Evolutionary conservation across 345 rosid species (phyloP), one percentile per base, ranked within the genome.

Genomic region (Pelargonium nanum): DNA sequence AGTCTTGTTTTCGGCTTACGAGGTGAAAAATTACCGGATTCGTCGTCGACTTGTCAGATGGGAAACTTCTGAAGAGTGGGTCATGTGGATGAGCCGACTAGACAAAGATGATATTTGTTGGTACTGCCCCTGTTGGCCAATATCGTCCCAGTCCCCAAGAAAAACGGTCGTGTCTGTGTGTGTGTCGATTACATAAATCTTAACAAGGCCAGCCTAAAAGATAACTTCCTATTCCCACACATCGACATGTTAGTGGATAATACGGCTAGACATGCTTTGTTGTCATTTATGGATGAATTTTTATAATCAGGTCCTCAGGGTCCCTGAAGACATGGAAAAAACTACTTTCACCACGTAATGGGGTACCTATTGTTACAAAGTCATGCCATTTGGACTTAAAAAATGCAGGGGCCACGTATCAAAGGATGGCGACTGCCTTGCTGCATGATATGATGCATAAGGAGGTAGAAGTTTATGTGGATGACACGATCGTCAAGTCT

Each of bases 391-490:
- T 19, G 26, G 53, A 2, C 19, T 63, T n/a, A 6, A 63, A 54
- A 25, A 63, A 63, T 28, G 24, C 24, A 1, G 59, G 28, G 24
- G 59, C 53, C 15, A 63, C 59, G 19, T 63, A 54, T 21, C 52
- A 54, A 22, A 17, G 40, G 5, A 34, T 34, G 6, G 34, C 34
- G 58, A 28, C 22, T 6, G 55, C 59, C 2, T 13, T 63, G 12
- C 54, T 63, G 7, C 30, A 63, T 22, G 21, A 63, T 54, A 63
- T 63, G 59, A 63, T 63, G 59, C 58, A 63, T 21, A 19, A 20
- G 15, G 59, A 63, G 15, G 17, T 53, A 2, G 59, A 32, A 19
- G n/a, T n/a, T 5, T 54, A 26, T 32, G 56, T 55, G n/a, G 52
- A 55, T 24, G 65, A 61, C 12, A 51, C 19, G 56, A 61, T 61